A percentile compares a stretch with the other conserved stretches of the same genome.
Evolutionary conservation across 345 rosid genomes (phyloP).

Genomic region (Moringa oleifera): DNA sequence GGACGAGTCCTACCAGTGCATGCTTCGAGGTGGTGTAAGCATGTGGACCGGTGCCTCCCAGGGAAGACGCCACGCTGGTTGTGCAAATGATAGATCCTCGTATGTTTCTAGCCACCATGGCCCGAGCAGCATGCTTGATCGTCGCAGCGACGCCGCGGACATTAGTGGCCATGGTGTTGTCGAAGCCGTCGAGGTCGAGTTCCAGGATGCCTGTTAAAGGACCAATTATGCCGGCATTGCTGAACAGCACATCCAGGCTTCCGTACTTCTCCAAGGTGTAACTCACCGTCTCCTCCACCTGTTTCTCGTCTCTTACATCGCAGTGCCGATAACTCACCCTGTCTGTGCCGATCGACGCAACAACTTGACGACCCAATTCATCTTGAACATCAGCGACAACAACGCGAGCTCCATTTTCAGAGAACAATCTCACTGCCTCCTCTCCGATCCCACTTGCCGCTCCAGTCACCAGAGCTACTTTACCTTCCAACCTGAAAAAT

Average conservation of each 20-base stretch:
- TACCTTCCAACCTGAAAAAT: constrained; percentile 64
- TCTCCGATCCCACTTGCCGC: constrained; percentile 94
- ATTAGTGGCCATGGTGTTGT: constrained; percentile 56
- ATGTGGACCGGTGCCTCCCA: constrained; percentile 69
- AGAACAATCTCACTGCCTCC: constrained; percentile 57
- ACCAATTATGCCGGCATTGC: constrained; percentile 87
- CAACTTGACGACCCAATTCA: constrained; percentile 49
- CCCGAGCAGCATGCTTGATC: constrained; percentile 77
- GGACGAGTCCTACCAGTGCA: constrained; percentile 66
- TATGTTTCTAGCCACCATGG: constrained; percentile 57
- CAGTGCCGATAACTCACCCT: constrained; percentile 53
- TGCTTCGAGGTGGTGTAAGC: constrained; percentile 80
- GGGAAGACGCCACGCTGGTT: constrained; percentile 50
- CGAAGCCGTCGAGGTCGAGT: constrained; percentile 48
- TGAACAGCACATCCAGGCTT: constrained; percentile 66
- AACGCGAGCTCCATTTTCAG: constrained; percentile 60
- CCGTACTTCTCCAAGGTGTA: constrained; percentile 47
- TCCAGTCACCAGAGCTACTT: constrained; percentile 78
- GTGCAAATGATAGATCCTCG: constrained; percentile 88
- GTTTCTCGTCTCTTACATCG: constrained; percentile 76
- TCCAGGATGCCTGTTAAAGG: constrained; percentile 55
- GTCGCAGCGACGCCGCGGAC: constrained; percentile 79
- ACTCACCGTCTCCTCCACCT: constrained; percentile 64
- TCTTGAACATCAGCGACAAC: constrained; percentile 73
- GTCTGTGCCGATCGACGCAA: constrained; percentile 36